Evolutionary conservation across 2,329 filamentous ascomycete species (phyloP).

Genomic region (Fusarium avenaceum): DNA sequence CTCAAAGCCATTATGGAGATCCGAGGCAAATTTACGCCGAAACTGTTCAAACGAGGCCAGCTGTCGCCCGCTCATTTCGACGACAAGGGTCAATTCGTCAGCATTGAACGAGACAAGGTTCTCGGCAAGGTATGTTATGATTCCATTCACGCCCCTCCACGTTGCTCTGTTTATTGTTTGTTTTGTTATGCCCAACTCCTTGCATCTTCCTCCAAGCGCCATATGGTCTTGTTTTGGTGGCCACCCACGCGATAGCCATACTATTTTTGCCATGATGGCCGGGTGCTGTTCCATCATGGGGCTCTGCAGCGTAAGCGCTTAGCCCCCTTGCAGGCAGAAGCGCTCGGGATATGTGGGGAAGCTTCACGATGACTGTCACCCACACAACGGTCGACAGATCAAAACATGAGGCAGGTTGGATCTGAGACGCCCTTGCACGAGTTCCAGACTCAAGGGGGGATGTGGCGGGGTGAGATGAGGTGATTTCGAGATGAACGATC

Average conservation of each 20-base stretch:
- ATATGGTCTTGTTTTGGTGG: constrained; percentile 17
- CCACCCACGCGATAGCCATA: constrained; percentile 28
- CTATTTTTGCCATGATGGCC: constrained; percentile 45
- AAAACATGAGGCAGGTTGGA: constrained; percentile 34
- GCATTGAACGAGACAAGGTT: constrained; percentile 87
- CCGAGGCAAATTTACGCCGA: constrained; percentile 89
- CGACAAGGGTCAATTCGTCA: constrained; percentile 85
- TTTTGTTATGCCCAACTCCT: constrained; percentile 36
- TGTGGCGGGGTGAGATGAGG: constrained; percentile 23
- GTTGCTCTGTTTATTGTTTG: constrained; percentile 35
- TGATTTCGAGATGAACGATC: constrained; percentile 31
- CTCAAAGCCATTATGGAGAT: constrained; percentile 96
- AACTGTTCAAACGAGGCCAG: constrained; percentile 86
- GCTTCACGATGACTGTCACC: constrained; percentile 34
- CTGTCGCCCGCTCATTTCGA: constrained; percentile 86
- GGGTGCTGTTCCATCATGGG: constrained; percentile 39
- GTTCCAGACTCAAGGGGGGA: constrained; percentile 25
- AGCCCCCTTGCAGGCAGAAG: constrained; percentile 45
- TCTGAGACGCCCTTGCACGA: constrained; percentile 34
- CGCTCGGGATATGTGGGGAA: constrained; percentile 44
- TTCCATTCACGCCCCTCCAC: constrained; percentile 45
- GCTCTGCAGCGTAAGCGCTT: constrained; percentile 47
- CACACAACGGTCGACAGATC: constrained; percentile 33
- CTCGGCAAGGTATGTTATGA: constrained; percentile 77
- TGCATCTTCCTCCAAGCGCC: constrained; percentile 38